Percentiles rank a stretch among this genome's conserved stretches.
Evolutionary conservation across 2,329 filamentous ascomycete species (phyloP).

Genomic region (Cladophialophora chaetospira): DNA sequence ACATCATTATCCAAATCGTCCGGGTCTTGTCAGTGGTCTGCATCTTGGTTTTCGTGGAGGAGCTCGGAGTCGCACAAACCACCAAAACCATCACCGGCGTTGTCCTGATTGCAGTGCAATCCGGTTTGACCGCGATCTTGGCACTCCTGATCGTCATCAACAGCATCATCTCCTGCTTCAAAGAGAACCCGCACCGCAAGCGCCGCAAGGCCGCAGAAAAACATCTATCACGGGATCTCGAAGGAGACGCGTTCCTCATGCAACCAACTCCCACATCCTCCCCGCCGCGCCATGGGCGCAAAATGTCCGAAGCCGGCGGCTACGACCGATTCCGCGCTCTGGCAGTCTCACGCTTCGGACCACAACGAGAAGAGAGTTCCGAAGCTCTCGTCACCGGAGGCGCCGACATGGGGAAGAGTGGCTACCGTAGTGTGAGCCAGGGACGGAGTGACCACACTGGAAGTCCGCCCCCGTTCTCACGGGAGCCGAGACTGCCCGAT

Average conservation of each 20-base stretch:
- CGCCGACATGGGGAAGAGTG: constrained; percentile 19
- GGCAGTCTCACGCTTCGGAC: constrained; percentile 17
- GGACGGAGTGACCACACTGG: constrained; percentile 15
- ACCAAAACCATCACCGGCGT: constrained; percentile 93
- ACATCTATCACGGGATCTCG: constrained; percentile 86
- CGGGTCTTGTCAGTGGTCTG: constrained; percentile 85
- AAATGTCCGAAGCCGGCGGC: constrained; percentile 21
- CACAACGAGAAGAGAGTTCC: constrained; percentile 22
- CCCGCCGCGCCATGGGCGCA: constrained; percentile 13
- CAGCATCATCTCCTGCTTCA: constrained; percentile 77
- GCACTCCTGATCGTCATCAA: constrained; percentile 89
- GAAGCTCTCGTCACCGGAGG: constrained; percentile 24
- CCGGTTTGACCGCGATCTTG: constrained; percentile 75
- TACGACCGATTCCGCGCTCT: constrained; percentile 31
- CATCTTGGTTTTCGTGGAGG: constrained; percentile 89
- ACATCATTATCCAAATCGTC: constrained; percentile 86
- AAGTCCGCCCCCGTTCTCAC: constrained; percentile 24
- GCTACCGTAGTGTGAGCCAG: constrained; percentile 29
- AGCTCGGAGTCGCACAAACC: constrained; percentile 84
- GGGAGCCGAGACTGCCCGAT: constrained; percentile 29
- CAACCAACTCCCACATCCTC: constrained; percentile 47
- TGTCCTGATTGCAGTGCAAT: constrained; percentile 90
- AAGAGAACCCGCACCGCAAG: constrained; percentile 86
- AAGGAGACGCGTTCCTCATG: constrained; percentile 62
- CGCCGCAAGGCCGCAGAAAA: constrained; percentile 87